Percentiles rank a stretch among this genome's conserved stretches.
phyloP scores from a whole-genome alignment of 345 rosid genomes.

The Noccaea caerulescens region DNA sequence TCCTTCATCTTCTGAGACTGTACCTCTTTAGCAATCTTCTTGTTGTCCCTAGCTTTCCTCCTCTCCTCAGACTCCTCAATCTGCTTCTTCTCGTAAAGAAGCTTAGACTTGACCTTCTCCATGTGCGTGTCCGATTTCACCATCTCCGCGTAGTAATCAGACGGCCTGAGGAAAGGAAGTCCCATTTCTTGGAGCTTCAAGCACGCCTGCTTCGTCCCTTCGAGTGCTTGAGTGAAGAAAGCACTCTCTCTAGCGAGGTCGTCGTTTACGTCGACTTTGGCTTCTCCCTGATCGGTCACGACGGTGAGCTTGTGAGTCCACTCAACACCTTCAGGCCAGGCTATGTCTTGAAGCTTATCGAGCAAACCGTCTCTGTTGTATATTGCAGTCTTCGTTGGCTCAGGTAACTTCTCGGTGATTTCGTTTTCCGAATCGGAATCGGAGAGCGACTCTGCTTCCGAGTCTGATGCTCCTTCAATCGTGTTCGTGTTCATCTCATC shows the following conservation, averaged over 20 bases:
- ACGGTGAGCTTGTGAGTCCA: conserved; percentile 77
- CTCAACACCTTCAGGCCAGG: conserved; percentile 70
- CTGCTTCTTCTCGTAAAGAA: conserved; percentile 66
- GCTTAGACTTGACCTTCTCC: conserved; percentile 83
- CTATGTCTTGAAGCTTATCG: conserved; percentile 80
- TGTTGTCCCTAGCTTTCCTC: conserved; percentile 82
- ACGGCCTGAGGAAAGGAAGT: conserved; percentile 73
- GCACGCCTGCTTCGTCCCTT: conserved; percentile 71
- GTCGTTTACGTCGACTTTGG: conserved; percentile 78
- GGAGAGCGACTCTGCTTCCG: conserved; percentile 58
- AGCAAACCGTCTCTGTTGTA: conserved; percentile 65
- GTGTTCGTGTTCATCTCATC: conserved; percentile 53
- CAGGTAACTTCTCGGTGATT: conserved; percentile 58
- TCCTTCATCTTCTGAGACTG: conserved; percentile 86
- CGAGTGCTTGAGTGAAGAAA: conserved; percentile 79
- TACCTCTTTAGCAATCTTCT: conserved; percentile 72
- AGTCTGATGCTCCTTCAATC: conserved; percentile 42
- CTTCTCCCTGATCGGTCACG: conserved; percentile 65
- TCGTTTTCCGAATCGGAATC: conserved; percentile 66
- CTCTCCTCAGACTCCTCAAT: conserved; percentile 91
- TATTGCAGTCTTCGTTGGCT: conserved; percentile 65
- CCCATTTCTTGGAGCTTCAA: conserved; percentile 63
- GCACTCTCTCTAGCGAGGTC: conserved; percentile 75
- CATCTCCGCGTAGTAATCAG: conserved; percentile 91
- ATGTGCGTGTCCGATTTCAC: conserved; percentile 77